A percentile compares a stretch with the other conserved stretches of the same genome.
phyloP scores from a whole-genome alignment of 495 filamentous ascomycete species.

The Clavariopsis aquatica region DNA sequence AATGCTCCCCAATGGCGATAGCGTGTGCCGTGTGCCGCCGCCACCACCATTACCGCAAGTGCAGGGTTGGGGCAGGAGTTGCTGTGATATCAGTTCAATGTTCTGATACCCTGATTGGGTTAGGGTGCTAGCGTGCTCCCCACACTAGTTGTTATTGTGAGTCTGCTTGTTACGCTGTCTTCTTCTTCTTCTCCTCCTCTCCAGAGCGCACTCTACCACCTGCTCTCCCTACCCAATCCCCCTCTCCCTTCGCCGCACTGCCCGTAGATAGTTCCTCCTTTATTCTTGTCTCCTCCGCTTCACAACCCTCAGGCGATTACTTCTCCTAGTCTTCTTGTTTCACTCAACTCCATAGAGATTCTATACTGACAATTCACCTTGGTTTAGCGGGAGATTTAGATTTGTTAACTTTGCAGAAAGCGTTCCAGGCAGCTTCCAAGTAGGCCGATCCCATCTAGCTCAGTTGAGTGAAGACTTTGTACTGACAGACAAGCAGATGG shows the following conservation, averaged over 20 bases:
- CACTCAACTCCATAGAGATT: too few species aligned
- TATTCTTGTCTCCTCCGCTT: neutral
- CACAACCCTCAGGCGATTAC: too few species aligned
- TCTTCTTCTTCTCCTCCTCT: neutral
- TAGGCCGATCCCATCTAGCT: too few species aligned
- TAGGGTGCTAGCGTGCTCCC: neutral
- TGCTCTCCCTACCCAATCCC: neutral
- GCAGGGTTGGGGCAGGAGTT: neutral
- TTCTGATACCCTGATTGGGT: neutral
- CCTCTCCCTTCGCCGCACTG: neutral
- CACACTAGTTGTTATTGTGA: neutral
- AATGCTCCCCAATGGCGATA: neutral
- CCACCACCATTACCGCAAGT: too few species aligned
- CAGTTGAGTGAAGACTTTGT: neutral
- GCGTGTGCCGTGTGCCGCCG: neutral
- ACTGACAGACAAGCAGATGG: neutral
- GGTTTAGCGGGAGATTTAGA: too few species aligned
- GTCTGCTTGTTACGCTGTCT: neutral
- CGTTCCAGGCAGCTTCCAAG: too few species aligned
- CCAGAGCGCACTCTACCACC: neutral
- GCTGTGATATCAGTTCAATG: neutral
- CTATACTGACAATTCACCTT: too few species aligned
- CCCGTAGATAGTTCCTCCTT: neutral
- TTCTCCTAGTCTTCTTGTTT: neutral
- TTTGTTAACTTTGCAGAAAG: too few species aligned